phyloP scores from a whole-genome alignment of 2,329 filamentous ascomycete genomes.

The Hymenoscyphus infarciens region DNA sequence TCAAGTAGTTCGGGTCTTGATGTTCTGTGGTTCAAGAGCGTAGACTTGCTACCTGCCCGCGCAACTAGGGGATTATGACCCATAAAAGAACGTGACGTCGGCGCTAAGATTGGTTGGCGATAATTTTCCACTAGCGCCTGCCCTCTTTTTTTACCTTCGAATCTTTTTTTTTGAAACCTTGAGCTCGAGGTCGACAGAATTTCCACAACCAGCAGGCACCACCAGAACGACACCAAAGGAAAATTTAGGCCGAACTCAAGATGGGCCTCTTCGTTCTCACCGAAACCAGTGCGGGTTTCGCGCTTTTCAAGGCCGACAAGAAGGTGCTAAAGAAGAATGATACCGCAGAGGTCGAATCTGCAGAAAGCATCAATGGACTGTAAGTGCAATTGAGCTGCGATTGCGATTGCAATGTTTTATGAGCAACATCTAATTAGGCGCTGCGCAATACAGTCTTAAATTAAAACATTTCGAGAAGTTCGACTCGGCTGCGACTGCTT shows the following conservation, averaged over 20 bases:
- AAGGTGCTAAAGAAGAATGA: slow-evolving; percentile 91
- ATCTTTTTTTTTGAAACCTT: slow-evolving; percentile 25
- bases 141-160: slow-evolving; percentile 18
- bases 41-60: background rate
- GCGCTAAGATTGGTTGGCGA: slow-evolving; percentile 9
- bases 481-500: slow-evolving; percentile 83
- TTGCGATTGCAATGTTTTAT: slow-evolving; percentile 8
- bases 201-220: slow-evolving; percentile 8
- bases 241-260: slow-evolving; percentile 35
- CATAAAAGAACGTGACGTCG: slow-evolving; percentile 14
- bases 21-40: background rate
- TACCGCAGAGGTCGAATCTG: slow-evolving; percentile 68
- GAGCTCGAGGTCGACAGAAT: slow-evolving; percentile 13
- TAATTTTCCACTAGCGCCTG: slow-evolving; percentile 15
- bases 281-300: slow-evolving; percentile 85
- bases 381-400: slow-evolving; percentile 47
- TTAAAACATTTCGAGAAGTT: slow-evolving; percentile 98
- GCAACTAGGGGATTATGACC: background rate
- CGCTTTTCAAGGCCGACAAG: slow-evolving; percentile 98
- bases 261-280: slow-evolving; percentile 92
- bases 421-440: slow-evolving; percentile 22
- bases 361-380: slow-evolving; percentile 84
- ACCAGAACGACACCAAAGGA: slow-evolving; percentile 14
- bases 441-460: slow-evolving; percentile 62
- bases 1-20: slow-evolving; percentile 10